Percentiles rank a stretch among this genome's conserved stretches.
These are phyloP conservation scores for Linnemannia exigua DNA, from an alignment of 192 early-diverging fungal genomes.

Conservation along the genomic window DNA sequence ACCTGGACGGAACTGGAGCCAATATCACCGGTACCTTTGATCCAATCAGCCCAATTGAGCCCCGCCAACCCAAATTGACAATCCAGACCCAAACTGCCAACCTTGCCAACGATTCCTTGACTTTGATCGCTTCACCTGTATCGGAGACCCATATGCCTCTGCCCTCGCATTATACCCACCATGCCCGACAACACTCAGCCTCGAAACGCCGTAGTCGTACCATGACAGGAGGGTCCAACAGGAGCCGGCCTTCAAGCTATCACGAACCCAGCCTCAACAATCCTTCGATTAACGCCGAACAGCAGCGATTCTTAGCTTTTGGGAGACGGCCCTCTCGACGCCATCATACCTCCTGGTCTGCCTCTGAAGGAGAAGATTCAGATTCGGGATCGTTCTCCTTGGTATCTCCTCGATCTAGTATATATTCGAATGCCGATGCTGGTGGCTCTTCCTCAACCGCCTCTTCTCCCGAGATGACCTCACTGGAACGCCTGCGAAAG, in stretches of 20 bases:
- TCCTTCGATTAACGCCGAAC: conserved; percentile 4
- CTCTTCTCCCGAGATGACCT: conserved; percentile 32
- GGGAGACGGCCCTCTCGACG: conserved; percentile 14
- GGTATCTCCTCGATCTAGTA: conserved; percentile 47
- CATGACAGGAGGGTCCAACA: conserved; percentile 16
- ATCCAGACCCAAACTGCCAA: not conserved
- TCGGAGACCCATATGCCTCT: conserved; percentile 26
- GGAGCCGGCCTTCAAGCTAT: conserved; percentile 39
- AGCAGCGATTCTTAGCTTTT: not conserved
- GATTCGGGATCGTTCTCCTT: conserved; percentile 18
- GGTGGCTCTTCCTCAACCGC: conserved; percentile 20
- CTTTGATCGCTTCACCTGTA: conserved; percentile 36
- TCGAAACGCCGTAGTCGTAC: conserved; percentile 28
- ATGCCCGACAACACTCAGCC: conserved; percentile 31
- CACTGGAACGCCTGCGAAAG: conserved; percentile 63
- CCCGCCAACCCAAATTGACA: not conserved
- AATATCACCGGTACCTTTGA: not conserved
- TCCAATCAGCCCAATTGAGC: not conserved
- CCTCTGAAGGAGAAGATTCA: conserved; percentile 54
- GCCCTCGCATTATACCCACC: conserved; percentile 30
- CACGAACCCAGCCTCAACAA: conserved; percentile 19
- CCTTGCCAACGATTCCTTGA: conserved; percentile 14
- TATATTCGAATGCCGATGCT: conserved; percentile 25
- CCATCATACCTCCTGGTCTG: conserved; percentile 47
- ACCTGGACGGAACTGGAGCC: not conserved